These are phyloP conservation scores for Tritrichomonas musculus DNA, from an alignment of 208 protist genomes.

Conservation along the genomic window DNA sequence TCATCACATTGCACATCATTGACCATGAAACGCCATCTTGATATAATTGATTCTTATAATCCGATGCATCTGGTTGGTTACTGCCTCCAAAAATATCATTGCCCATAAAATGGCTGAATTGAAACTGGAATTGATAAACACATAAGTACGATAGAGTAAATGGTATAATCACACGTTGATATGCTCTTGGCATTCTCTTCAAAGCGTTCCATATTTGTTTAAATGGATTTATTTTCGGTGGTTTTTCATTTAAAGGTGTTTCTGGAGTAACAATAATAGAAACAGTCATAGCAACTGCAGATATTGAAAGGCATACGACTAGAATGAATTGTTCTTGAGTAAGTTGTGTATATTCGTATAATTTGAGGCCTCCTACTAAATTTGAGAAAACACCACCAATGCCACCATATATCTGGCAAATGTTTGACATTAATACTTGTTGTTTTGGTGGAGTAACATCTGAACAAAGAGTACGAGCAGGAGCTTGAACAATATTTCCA, in stretches of 20 bases:
- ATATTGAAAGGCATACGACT: neutral
- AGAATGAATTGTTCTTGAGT: neutral
- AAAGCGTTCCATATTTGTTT: neutral
- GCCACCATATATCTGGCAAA: neutral
- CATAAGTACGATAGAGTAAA: neutral
- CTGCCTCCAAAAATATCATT: neutral
- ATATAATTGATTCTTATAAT: too few relatives aligned
- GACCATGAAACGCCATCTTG: too few relatives aligned
- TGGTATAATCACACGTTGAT: neutral
- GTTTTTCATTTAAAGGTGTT: neutral
- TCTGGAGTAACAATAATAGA: neutral
- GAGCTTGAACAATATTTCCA: neutral
- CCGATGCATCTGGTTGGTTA: too few relatives aligned
- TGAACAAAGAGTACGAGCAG: neutral
- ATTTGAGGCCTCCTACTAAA: neutral
- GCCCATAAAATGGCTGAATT: neutral
- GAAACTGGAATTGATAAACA: neutral
- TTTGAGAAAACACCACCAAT: neutral
- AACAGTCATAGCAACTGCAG: neutral
- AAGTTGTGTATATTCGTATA: neutral
- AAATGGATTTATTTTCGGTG: neutral
- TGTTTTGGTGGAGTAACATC: neutral
- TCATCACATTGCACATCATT: too few relatives aligned
- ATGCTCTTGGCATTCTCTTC: neutral
- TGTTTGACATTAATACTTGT: neutral